Evolutionary conservation across 768 basidiomycete species (phyloP), one percentile per base, ranked within the genome.

Genomic region (Goffeauzyma gilvescens): DNA sequence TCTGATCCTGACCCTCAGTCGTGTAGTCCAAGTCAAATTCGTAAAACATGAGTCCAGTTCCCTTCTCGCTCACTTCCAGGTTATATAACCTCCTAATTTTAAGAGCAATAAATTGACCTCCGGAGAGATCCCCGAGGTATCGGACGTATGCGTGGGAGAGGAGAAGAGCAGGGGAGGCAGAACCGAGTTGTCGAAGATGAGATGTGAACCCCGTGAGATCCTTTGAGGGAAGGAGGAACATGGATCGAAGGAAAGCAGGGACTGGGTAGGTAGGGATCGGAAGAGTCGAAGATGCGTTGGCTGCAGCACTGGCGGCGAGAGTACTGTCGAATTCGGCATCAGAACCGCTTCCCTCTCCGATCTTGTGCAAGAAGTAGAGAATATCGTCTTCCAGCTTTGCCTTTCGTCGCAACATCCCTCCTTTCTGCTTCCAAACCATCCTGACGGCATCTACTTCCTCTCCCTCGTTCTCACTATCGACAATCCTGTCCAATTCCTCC

Each of bases 131-230:
- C 36, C 80, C 81, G 24, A 83, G 70, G 61, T 83, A 83, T 25
- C 80, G 72, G n/a, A 81, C 78, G 55, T 83, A 83, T 1, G 81
- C 69, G 59, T 84, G 82, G 0, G 81, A 76, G 6, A 84, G 69
- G 6, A 85, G 71, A 5, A 68, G 62, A 0, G 63, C 9, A 69
- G 74, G 54, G 71, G 71, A 6, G 51, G 46, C 21, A 68, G 65
- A 39, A 66, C 63, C 8, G 69, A 79, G 65, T n/a, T 64, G 52
- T 8, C 66, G 55, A 32, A 84, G 67, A 36, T 76, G 75, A 5
- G 60, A 49, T 45, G 73, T 59, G 61, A 80, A 84, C 3, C 59
- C 62, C 2, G 61, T 44, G 6, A 83, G 64, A 5, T 72, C 65
- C 3, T 64, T 53, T 2, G 76, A 77, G 5, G 69, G 67, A 2